Evolutionary conservation across 2,329 filamentous ascomycete species (phyloP).

Genomic region (Chalaropsis thielavioides): DNA sequence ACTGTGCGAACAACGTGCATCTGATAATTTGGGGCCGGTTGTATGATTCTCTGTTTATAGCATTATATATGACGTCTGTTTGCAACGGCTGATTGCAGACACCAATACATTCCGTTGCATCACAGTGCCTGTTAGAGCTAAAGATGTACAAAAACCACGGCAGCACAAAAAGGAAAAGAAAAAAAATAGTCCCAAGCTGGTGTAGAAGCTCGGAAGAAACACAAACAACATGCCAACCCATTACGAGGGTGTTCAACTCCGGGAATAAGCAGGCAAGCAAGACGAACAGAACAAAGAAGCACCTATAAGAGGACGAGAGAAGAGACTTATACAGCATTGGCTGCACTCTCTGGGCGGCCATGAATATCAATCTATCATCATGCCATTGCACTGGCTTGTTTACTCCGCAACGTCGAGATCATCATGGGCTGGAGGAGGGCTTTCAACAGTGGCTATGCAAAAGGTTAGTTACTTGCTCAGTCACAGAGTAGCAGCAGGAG

Average conservation of each 20-base stretch:
- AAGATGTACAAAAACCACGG: too few species aligned
- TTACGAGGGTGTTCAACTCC: constrained; percentile 11
- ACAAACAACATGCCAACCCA: constrained; percentile 1
- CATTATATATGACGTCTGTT: too few species aligned
- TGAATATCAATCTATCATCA: background rate
- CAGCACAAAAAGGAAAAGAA: background rate
- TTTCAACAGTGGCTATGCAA: constrained; percentile 37
- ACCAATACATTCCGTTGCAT: too few species aligned
- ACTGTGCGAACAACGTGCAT: background rate
- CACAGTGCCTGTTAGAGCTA: too few species aligned
- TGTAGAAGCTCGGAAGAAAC: background rate
- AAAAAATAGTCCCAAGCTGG: background rate
- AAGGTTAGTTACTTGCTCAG: background rate
- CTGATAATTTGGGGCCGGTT: background rate
- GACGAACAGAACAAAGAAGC: background rate
- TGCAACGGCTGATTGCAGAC: too few species aligned
- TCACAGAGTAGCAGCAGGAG: background rate
- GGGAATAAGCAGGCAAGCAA: constrained; percentile 8
- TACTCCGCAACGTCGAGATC: constrained; percentile 90
- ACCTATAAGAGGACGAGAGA: background rate
- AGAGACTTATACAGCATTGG: background rate
- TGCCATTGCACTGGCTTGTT: constrained; percentile 15
- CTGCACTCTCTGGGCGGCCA: background rate
- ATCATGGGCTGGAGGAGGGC: constrained; percentile 72
- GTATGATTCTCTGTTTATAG: too few species aligned